Conservation (phyloP, 164 flowering plant genomes). For the Sedum album region DNA sequence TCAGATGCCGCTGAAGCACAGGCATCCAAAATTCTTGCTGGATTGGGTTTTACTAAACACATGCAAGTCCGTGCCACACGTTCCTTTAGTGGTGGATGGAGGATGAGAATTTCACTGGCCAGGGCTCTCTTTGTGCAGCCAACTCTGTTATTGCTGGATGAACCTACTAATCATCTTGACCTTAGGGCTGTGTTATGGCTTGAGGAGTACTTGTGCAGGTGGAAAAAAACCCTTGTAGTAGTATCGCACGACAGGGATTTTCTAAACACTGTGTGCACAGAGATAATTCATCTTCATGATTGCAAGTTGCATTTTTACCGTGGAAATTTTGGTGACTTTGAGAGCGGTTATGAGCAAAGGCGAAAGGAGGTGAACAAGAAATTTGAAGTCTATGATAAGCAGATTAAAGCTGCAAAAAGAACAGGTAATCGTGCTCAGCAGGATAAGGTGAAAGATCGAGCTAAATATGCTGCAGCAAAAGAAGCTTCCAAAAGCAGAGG, state of each 20-base stretch:
- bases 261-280: constrained; percentile 64
- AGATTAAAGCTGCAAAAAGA: background rate
- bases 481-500: background rate
- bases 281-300: constrained; percentile 80
- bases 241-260: constrained; percentile 85
- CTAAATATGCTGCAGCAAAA: background rate
- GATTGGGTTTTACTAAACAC: background rate
- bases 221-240: constrained; percentile 80
- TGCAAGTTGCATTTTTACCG: constrained; percentile 57
- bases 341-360: constrained; percentile 66
- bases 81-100: constrained; percentile 26
- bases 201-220: constrained; percentile 68
- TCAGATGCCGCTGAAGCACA: too few species aligned
- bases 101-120: constrained; percentile 83
- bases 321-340: constrained; percentile 75
- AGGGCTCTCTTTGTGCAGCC: constrained; percentile 84
- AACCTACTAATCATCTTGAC: constrained; percentile 86
- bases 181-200: constrained; percentile 82
- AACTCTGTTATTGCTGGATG: constrained; percentile 65
- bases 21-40: background rate
- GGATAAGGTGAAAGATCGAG: background rate
- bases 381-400: constrained; percentile 51
- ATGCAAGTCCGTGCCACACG: constrained; percentile 5
- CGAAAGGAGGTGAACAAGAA: constrained; percentile 33
- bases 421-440: background rate